Evolutionary conservation across 2,329 filamentous ascomycete genomes (phyloP), one percentile per base, ranked within the genome.

Genomic region (Clonostachys rosea): DNA sequence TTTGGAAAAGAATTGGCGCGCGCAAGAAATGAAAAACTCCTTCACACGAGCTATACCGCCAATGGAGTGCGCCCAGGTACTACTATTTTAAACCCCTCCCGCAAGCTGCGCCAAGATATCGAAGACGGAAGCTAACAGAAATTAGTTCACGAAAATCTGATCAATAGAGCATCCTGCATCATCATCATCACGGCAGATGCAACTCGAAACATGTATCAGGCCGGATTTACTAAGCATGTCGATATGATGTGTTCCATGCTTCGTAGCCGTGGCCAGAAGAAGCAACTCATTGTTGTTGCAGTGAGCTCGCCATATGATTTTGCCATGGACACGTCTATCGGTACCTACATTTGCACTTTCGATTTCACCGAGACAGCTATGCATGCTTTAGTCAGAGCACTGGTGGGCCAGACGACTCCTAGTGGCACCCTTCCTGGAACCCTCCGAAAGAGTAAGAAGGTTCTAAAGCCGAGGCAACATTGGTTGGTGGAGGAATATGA

Each of bases 271-370:
- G 87, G 87, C 3, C 87, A 91, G 60, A 89, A 94, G 64, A 96
- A 95, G 67, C 89, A 91, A 1, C 70, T 96, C 36, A 84, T 96
- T 20, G 92, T 96, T 5, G 87, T 96, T 8, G 88, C 92, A 1
- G 91, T 95, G 55, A 96, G 91, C 66, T 96, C 91, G 1, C 92
- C 92, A 0, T 97, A 96, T 64, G 92, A 97, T 64, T 97, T 97
- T 63, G 91, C 90, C 41, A 91, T 92, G 79, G 92, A 97, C 59
- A 86, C 87, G 53, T 84, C 84, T 1, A 92, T 97, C 39, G 88
- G 89, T 6, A 96, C 91, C 1, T 96, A 96, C 58, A 79, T 97
- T 39, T 96, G 92, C 71, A 96, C 91, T 0, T 96, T 95, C 64
- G 91, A 96, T 68, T 96, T 96, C 59, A 96, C 92, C 1, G 92